Percentiles rank a stretch among this genome's conserved stretches.
phyloP scores from a whole-genome alignment of 2,329 filamentous ascomycete genomes.

The Penicillium sclerotigenum region DNA sequence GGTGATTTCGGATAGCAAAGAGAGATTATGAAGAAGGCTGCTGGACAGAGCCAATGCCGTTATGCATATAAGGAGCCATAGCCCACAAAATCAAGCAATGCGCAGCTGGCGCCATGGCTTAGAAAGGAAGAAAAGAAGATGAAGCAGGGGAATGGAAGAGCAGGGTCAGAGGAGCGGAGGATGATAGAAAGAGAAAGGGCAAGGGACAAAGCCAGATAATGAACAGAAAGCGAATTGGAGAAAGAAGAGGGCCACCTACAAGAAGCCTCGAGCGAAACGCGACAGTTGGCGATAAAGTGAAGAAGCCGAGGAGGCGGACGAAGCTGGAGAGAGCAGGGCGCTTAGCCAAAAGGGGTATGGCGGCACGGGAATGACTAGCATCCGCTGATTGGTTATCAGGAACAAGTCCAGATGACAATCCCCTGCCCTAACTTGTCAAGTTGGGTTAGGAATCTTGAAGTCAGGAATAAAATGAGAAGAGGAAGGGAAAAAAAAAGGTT shows the following conservation, averaged over 20 bases:
- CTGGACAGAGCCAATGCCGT: constrained; percentile 13
- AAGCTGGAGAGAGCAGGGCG: constrained; percentile 8
- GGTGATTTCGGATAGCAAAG: constrained; percentile 15
- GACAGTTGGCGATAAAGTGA: constrained; percentile 11
- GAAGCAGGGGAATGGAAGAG: constrained; percentile 16
- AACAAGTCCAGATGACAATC: not conserved
- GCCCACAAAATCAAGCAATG: constrained; percentile 18
- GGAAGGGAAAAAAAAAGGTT: no score
- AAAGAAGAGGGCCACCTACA: constrained; percentile 43
- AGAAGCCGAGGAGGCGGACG: constrained; percentile 10
- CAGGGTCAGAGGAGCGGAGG: constrained; percentile 13
- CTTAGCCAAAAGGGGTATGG: constrained; percentile 1
- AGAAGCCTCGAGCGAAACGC: constrained; percentile 36
- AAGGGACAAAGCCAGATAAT: constrained; percentile 17
- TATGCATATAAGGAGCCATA: constrained; percentile 16
- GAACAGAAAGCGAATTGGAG: constrained; percentile 22
- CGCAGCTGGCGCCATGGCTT: constrained; percentile 1
- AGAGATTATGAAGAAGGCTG: constrained; percentile 19
- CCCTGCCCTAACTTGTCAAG: not conserved
- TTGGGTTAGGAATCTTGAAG: not conserved
- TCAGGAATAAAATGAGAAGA: not conserved
- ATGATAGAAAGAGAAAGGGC: constrained; percentile 20
- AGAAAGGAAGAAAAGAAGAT: constrained; percentile 10
- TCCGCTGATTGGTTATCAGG: not conserved
- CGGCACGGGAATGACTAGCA: not conserved